Conservation (phyloP, 1,284 basidiomycete genomes). For the Coniferiporia sulphurascens region DNA sequence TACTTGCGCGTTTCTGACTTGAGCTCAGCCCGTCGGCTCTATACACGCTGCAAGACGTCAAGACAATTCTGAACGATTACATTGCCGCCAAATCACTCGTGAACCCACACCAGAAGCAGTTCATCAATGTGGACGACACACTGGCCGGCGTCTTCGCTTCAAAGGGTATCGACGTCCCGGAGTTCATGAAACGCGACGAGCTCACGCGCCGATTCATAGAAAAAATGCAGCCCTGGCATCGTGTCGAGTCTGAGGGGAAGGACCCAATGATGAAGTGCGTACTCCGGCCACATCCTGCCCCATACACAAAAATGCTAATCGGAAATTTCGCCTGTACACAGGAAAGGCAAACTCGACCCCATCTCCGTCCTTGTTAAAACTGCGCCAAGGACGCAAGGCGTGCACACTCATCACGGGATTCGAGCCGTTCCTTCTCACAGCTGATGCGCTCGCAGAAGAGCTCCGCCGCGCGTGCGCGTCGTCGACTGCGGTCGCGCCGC, state of each 20-base stretch:
- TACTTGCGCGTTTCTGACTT: background rate
- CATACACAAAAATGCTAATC: background rate
- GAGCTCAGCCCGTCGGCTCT: conserved; percentile 43
- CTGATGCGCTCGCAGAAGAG: conserved; percentile 76
- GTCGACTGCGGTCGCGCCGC: conserved; percentile 61
- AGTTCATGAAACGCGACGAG: conserved; percentile 72
- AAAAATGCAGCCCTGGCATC: conserved; percentile 73
- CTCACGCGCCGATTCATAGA: conserved; percentile 46
- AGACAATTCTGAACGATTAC: conserved; percentile 56
- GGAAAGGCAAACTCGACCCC: conserved; percentile 72
- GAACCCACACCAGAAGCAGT: conserved; percentile 61
- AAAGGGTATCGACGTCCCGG: conserved; percentile 30
- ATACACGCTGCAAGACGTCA: conserved; percentile 55
- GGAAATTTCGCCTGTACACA: conserved; percentile 27
- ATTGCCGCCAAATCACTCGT: conserved; percentile 56
- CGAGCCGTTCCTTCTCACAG: conserved; percentile 67
- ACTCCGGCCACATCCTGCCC: conserved; percentile 8
- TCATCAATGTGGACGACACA: conserved; percentile 56
- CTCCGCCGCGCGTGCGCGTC: conserved; percentile 73
- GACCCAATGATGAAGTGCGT: conserved; percentile 27
- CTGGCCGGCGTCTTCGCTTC: conserved; percentile 42
- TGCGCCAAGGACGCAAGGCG: conserved; percentile 71
- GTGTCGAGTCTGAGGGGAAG: conserved; percentile 46
- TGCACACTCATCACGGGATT: conserved; percentile 75
- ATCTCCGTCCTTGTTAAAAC: conserved; percentile 69